phyloP scores from a whole-genome alignment of 73 alveolate genomes.

The Breviolum minutum region DNA sequence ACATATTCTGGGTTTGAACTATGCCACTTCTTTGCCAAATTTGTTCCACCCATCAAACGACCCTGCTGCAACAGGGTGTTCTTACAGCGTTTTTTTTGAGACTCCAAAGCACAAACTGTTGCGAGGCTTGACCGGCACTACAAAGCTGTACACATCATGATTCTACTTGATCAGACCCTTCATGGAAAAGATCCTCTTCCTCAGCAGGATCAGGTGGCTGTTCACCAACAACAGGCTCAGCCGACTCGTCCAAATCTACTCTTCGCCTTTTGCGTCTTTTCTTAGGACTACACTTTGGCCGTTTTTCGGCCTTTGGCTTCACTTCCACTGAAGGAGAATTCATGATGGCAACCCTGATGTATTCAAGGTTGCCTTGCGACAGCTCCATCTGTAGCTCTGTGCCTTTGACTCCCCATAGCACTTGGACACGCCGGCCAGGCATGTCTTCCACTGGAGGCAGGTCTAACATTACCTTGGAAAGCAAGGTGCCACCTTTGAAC shows the following conservation, averaged over 20 bases:
- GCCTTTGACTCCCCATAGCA: background rate
- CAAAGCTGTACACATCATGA: too few species aligned
- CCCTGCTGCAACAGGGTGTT: too few species aligned
- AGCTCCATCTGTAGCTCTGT: background rate
- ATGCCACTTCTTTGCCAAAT: too few species aligned
- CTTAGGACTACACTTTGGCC: background rate
- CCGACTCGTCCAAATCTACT: background rate
- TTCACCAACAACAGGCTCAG: background rate
- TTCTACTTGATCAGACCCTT: too few species aligned
- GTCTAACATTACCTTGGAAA: too few species aligned
- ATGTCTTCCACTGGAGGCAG: background rate
- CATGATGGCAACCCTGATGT: background rate
- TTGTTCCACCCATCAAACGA: too few species aligned
- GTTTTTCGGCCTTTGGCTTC: background rate
- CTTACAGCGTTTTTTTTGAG: too few species aligned
- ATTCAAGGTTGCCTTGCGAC: background rate
- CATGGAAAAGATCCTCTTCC: too few species aligned
- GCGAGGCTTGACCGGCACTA: too few species aligned
- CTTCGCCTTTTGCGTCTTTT: background rate
- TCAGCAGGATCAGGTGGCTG: background rate
- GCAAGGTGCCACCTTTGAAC: too few species aligned
- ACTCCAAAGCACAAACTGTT: too few species aligned
- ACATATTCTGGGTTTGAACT: too few species aligned
- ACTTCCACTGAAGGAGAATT: background rate
- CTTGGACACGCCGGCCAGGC: background rate